A percentile compares a stretch with the other conserved stretches of the same genome.
Evolutionary conservation across 371 early-diverging fungal species (phyloP).

Genomic region (Mucor indicus): DNA sequence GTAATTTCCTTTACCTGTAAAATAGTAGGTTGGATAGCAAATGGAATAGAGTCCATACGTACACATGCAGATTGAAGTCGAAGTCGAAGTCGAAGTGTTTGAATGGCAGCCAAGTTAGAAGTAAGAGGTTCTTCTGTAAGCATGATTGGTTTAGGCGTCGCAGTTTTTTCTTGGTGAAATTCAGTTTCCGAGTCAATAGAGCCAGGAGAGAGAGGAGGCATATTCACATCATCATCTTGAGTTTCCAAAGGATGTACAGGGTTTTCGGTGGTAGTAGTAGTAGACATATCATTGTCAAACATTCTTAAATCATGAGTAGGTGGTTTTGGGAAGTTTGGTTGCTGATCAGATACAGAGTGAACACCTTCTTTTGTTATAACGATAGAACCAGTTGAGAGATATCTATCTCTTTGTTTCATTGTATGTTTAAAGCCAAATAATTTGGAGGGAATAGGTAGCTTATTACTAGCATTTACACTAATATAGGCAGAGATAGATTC

Average conservation of each 20-base stretch:
- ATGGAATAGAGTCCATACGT: slow-evolving; percentile 27
- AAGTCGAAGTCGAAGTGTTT: slow-evolving; percentile 36
- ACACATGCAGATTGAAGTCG: slow-evolving; percentile 36
- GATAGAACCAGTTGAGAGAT: slow-evolving; percentile 31
- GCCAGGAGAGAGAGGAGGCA: slow-evolving; percentile 9
- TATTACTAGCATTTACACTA: slow-evolving; percentile 36
- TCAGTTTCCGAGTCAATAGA: slow-evolving; percentile 1
- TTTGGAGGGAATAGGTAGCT: slow-evolving; percentile 28
- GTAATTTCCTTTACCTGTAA: slow-evolving; percentile 43
- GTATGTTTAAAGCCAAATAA: slow-evolving; percentile 18
- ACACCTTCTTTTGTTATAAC: slow-evolving; percentile 33
- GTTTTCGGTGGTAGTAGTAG: slow-evolving; percentile 12
- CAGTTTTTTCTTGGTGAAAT: not conserved
- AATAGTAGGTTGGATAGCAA: slow-evolving; percentile 41
- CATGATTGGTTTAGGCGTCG: slow-evolving; percentile 12
- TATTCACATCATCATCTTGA: slow-evolving; percentile 7
- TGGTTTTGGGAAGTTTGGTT: slow-evolving; percentile 3
- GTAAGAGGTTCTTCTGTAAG: slow-evolving; percentile 20
- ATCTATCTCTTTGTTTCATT: slow-evolving; percentile 24
- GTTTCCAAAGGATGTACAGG: slow-evolving; percentile 22
- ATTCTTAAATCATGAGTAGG: slow-evolving; percentile 4
- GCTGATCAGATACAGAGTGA: slow-evolving; percentile 14
- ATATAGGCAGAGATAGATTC: slow-evolving; percentile 39
- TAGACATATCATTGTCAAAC: not conserved
- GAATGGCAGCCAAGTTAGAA: slow-evolving; percentile 42